Evolutionary conservation across 106 monocot species (phyloP).

Genomic region (Apostasia shenzhenica): DNA sequence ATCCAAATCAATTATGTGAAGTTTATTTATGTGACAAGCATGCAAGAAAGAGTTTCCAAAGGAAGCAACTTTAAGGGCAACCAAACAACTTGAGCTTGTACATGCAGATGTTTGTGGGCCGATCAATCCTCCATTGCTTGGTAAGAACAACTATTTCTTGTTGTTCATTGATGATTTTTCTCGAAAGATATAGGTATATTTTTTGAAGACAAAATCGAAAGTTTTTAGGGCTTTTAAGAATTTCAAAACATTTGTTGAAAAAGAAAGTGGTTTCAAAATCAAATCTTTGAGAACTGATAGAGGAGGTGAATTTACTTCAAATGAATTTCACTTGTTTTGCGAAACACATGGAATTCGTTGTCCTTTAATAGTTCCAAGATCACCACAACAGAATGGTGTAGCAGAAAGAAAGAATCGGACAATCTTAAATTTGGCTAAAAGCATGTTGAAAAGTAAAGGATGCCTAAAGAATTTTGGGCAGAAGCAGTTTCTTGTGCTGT

Average conservation of each 20-base stretch:
- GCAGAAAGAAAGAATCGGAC: slow-evolving; percentile 12
- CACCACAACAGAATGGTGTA: not conserved
- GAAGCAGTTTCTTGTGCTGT: slow-evolving; percentile 8
- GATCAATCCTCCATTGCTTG: slow-evolving; percentile 5
- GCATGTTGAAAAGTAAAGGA: slow-evolving; percentile 7
- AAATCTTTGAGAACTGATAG: slow-evolving; percentile 10
- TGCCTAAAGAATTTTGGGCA: slow-evolving; percentile 9
- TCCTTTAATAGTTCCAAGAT: slow-evolving; percentile 2
- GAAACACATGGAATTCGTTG: not conserved
- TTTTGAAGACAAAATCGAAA: not conserved
- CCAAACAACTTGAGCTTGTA: slow-evolving; percentile 5
- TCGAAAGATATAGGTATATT: not conserved
- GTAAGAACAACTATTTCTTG: slow-evolving; percentile 15
- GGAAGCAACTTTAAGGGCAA: slow-evolving; percentile 4
- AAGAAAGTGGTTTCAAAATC: not conserved
- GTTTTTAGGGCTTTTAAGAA: slow-evolving; percentile 1
- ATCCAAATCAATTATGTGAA: slow-evolving; percentile 7
- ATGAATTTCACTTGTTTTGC: too few relatives aligned
- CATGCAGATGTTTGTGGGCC: slow-evolving; percentile 20
- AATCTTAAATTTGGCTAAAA: not conserved
- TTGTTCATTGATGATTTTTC: slow-evolving; percentile 7
- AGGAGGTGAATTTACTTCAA: slow-evolving; percentile 13
- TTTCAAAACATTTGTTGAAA: slow-evolving; percentile 14
- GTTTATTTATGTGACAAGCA: slow-evolving; percentile 9
- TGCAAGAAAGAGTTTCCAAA: slow-evolving; percentile 2